Evolutionary conservation across 352 stramenopile species (phyloP).

Genomic region (Globisporangium carolinianum): DNA sequence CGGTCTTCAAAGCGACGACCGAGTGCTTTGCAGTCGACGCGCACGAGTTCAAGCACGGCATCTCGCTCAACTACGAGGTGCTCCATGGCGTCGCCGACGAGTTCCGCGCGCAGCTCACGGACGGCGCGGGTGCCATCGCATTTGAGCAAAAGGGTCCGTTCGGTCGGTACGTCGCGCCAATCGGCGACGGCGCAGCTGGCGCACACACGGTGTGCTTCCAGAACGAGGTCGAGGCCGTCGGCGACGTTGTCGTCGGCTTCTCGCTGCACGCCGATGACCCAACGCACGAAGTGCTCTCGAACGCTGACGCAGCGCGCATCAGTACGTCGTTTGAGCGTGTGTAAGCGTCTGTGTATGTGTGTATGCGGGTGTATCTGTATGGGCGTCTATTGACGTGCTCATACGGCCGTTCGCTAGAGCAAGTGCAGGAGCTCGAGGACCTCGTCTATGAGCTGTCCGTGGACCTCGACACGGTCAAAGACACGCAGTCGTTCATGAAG

Average conservation of each 20-base stretch:
- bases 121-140: conserved; percentile 47
- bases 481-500: conserved; percentile 86
- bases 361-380: background rate
- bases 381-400: background rate
- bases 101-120: conserved; percentile 59
- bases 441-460: conserved; percentile 83
- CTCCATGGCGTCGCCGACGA: conserved; percentile 62
- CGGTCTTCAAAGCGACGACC: conserved; percentile 24
- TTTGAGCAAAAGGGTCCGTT: conserved; percentile 48
- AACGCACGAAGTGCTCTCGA: conserved; percentile 80
- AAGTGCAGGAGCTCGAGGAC: conserved; percentile 83
- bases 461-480: conserved; percentile 82
- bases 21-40: conserved; percentile 78
- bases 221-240: conserved; percentile 46
- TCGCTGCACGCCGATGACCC: conserved; percentile 84
- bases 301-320: conserved; percentile 85
- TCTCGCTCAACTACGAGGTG: conserved; percentile 85
- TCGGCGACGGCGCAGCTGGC: conserved; percentile 37
- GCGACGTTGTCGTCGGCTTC: conserved; percentile 76
- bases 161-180: conserved; percentile 46
- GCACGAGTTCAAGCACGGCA: conserved; percentile 67
- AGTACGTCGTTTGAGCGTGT: conserved; percentile 39
- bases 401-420: conserved; percentile 27
- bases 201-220: conserved; percentile 71
- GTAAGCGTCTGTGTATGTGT: background rate